These are phyloP conservation scores for Ziziphus jujuba DNA, from an alignment of 306 rosid species.

Conservation along the genomic window DNA sequence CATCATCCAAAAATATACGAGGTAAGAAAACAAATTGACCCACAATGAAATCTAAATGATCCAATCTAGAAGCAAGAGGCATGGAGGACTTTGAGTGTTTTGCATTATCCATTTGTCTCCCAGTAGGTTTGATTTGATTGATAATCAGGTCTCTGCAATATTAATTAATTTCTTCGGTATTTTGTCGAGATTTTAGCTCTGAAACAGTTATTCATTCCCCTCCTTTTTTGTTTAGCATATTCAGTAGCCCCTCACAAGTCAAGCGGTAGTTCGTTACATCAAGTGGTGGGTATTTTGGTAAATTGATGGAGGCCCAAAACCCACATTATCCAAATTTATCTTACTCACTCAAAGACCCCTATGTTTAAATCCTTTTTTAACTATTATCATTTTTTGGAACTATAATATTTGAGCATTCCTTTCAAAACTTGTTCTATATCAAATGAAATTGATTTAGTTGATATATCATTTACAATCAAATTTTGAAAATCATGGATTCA, in stretches of 20 bases:
- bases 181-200: slow-evolving; percentile 13
- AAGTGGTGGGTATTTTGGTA: slow-evolving; percentile 16
- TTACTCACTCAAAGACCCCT: too few species aligned
- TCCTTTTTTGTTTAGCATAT: slow-evolving; percentile 28
- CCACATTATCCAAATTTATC: too few species aligned
- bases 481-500: too few species aligned
- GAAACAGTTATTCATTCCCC: slow-evolving; percentile 34
- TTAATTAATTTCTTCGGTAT: slow-evolving; percentile 4
- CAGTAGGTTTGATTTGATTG: not conserved
- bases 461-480: too few species aligned
- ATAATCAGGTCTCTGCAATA: not conserved
- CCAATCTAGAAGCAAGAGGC: slow-evolving; percentile 70
- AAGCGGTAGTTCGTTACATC: slow-evolving; percentile 43
- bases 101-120: slow-evolving; percentile 35
- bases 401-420: too few species aligned
- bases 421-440: too few species aligned
- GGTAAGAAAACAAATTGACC: slow-evolving; percentile 1
- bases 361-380: too few species aligned
- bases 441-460: too few species aligned
- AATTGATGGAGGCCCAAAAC: not conserved
- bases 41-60: slow-evolving; percentile 68
- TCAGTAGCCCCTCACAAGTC: slow-evolving; percentile 27
- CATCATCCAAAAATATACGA: not conserved
- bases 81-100: slow-evolving; percentile 39
- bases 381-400: too few species aligned